Base-by-base conservation (phyloP, 2,329 filamentous ascomycete genomes). In the Pseudohalonectria lignicola region DNA sequence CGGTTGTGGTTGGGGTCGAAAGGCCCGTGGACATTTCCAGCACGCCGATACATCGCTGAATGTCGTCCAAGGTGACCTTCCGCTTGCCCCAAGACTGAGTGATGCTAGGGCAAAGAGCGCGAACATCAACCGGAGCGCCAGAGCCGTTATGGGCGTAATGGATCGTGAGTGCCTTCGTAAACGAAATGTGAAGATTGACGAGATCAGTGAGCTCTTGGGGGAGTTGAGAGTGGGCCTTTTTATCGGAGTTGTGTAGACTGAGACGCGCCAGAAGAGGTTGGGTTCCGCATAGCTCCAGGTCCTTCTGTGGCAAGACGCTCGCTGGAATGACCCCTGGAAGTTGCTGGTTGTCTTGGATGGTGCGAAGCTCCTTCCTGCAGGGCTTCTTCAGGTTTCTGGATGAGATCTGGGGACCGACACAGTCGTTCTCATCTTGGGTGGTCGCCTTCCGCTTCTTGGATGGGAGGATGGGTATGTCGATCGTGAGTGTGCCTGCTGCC, bases 41-140 rank as follows among this genome's bases (percentile, higher is more conserved):
- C n/a, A 86, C 60, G 35, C 79, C 81, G 17, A 88, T 57, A 44
- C 79, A 73, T 43, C 74, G 67, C 43, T 76, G 75, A 34, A 87
- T 63, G 49, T 88, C 82, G 30, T 76, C 72, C 1, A 72, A 59
- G 0, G 67, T 71, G 13, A 86, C 79, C 40, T 68, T 67, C 23
- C 81, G 70, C 60, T 82, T 86, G 42, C 81, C 79, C 82, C 82
- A 88, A 28, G 79, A 64, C 45, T 76, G 71, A 11, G 80, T 74
- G 30, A 85, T 65, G 40, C 76, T 69, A 9, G 75, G 75, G 25
- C 72, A 67, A 26, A 87, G 40, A 21, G 67, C 61, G 26, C 68
- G 64, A 32, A 86, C 55, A 49, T 86, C 79, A 18, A 78, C 72
- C 0, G 83, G 78, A 0, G 73, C 66, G 34, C 67, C 63, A 21